Conservation (phyloP, 768 basidiomycete species). For the Boletus sensibilis region DNA sequence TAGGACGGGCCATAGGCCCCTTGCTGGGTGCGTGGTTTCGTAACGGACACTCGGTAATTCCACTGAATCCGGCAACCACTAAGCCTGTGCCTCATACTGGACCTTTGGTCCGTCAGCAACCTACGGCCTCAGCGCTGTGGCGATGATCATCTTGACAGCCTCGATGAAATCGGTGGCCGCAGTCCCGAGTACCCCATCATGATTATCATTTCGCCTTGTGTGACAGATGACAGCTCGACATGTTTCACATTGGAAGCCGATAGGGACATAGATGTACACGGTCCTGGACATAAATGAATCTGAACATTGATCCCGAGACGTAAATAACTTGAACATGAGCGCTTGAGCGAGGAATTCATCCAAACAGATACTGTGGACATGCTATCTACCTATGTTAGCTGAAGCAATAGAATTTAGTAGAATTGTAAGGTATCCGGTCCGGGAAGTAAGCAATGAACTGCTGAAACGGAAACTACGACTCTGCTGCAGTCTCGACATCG, state of each 20-base stretch:
- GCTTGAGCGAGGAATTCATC: constrained; percentile 7
- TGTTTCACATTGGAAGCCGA: constrained; percentile 7
- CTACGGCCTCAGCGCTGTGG: constrained; percentile 61
- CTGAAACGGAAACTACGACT: constrained; percentile 18
- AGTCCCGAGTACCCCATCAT: constrained; percentile 4
- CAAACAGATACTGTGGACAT: constrained; percentile 21
- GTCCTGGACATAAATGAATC: constrained; percentile 2
- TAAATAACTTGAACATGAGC: constrained; percentile 14
- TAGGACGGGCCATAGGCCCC: constrained; percentile 91
- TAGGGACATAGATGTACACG: neutral
- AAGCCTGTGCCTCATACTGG: constrained; percentile 88
- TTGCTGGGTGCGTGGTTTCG: constrained; percentile 61
- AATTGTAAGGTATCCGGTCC: constrained; percentile 27
- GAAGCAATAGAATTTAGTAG: constrained; percentile 33
- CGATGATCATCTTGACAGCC: constrained; percentile 60
- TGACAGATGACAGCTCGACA: neutral
- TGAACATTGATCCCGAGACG: neutral
- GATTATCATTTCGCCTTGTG: constrained; percentile 8
- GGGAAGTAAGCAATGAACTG: constrained; percentile 11
- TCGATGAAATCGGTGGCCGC: constrained; percentile 53
- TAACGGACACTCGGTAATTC: neutral
- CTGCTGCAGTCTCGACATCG: constrained; percentile 25
- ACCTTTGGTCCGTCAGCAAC: constrained; percentile 80
- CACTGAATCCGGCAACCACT: constrained; percentile 12
- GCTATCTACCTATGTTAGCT: constrained; percentile 27